Evolutionary conservation across 2,329 filamentous ascomycete species (phyloP).

Genomic region (Aspergillus fischeri): DNA sequence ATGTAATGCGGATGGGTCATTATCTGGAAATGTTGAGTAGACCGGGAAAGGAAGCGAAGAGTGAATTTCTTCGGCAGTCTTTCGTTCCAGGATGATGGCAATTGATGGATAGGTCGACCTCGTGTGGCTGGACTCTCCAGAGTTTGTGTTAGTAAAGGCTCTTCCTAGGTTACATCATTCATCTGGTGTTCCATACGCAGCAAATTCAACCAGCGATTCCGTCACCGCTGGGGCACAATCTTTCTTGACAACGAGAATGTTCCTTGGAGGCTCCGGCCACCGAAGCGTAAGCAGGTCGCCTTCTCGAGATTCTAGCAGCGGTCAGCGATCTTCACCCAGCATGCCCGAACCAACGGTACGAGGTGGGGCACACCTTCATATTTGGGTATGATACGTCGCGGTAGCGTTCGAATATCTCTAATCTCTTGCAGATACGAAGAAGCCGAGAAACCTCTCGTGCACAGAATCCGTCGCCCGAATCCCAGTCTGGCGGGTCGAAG

Average conservation of each 20-base stretch:
- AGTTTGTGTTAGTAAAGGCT: not conserved
- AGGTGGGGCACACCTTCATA: constrained; percentile 54
- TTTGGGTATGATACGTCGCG: constrained; percentile 54
- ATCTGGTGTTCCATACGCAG: constrained; percentile 34
- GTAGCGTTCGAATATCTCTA: constrained; percentile 41
- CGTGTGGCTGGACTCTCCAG: constrained; percentile 56
- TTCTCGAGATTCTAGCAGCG: constrained; percentile 47
- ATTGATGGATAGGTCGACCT: constrained; percentile 73
- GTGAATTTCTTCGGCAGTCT: constrained; percentile 69
- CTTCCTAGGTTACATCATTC: not conserved
- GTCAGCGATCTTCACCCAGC: not conserved
- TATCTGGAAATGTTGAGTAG: constrained; percentile 48
- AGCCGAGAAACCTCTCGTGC: constrained; percentile 39
- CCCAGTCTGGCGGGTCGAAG: constrained; percentile 6
- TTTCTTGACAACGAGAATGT: constrained; percentile 67
- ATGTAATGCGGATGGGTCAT: constrained; percentile 52
- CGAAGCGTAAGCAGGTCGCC: constrained; percentile 62
- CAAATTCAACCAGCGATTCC: constrained; percentile 55
- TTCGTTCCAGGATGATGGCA: constrained; percentile 76
- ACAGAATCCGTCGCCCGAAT: constrained; percentile 5
- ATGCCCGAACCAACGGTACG: not conserved
- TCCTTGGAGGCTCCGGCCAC: constrained; percentile 65
- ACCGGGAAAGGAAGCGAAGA: constrained; percentile 68
- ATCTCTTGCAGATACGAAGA: constrained; percentile 40
- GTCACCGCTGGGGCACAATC: constrained; percentile 54